Base-by-base conservation (phyloP, 345 rosid genomes). In the Cardiospermum halicacabum region DNA sequence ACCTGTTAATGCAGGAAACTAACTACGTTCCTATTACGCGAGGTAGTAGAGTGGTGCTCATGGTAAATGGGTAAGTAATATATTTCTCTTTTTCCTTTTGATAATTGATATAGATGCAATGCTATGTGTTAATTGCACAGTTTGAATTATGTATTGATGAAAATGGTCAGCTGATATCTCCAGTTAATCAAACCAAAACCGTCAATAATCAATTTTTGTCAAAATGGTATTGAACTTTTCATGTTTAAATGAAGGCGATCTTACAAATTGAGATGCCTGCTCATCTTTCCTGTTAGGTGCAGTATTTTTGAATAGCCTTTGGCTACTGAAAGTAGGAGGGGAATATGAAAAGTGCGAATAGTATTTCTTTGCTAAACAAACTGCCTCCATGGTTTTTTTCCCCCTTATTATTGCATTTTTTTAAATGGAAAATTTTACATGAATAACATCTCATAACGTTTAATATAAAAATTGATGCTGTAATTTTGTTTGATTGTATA, bases 1-100 rank as follows among this genome's bases (percentile, higher is more conserved):
- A 27, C 28, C 45, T 31, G 15, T 50, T 51, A 30, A 72, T 82
- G 81, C 88, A 94, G 99, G 99, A 91, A 78, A 90, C 86, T 68
- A 88, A 80, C 69, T 94, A 94, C 75, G 95, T 94, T 72, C 96
- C 97, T 32, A 94, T 94, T 58, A 85, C 92, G 21, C 84, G 91
- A 24, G 99, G 99, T 58, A 86, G 72, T 74, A 70, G 88, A 71
- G 99, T 94, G 87, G 91, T 88, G 71, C 92, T 94, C 79, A 84
- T 94, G 95, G 78, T 94, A 57, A 94, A 94, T 28, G 97, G 97
- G 97, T 93, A 86, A 71, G 94, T 70, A 57, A 18, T 13, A 27
- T 39, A 6, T 26, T 48, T 55, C 62, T 9, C 34, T 51, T 25
- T 48, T 12, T 57, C 4, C 40, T 69, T 42, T 5, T 42, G 42